Evolutionary conservation across 2,329 filamentous ascomycete genomes (phyloP).

Genomic region (Apiospora rasikravindrae): DNA sequence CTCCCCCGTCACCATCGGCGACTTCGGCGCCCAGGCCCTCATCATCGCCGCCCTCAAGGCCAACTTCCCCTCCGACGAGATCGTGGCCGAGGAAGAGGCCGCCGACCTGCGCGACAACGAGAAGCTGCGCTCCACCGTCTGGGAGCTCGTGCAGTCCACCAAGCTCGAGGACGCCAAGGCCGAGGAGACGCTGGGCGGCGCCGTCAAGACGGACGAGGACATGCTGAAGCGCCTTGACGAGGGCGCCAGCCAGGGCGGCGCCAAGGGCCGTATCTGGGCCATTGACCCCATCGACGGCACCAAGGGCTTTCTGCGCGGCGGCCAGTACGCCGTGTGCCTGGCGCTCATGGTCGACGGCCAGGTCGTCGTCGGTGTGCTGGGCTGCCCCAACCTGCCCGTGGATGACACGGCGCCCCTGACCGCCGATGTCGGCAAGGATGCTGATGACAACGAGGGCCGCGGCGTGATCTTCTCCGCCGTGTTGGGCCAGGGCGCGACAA

Average conservation of each 20-base stretch:
- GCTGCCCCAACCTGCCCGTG: slow-evolving; percentile 92
- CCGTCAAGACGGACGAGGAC: slow-evolving; percentile 67
- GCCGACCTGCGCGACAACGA: slow-evolving; percentile 75
- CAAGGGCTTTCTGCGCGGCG: slow-evolving; percentile 93
- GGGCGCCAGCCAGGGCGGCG: slow-evolving; percentile 73
- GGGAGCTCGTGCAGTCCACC: slow-evolving; percentile 78
- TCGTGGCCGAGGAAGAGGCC: slow-evolving; percentile 96
- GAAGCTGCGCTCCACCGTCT: slow-evolving; percentile 76
- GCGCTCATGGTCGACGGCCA: slow-evolving; percentile 91
- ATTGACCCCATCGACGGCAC: slow-evolving; percentile 98
- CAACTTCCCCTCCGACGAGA: slow-evolving; percentile 88
- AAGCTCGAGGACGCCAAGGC: slow-evolving; percentile 70
- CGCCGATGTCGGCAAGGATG: slow-evolving; percentile 74
- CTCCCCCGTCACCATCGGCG: slow-evolving; percentile 95
- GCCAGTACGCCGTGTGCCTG: slow-evolving; percentile 95
- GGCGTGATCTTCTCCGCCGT: slow-evolving; percentile 91
- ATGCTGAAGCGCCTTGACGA: slow-evolving; percentile 72
- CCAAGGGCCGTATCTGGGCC: slow-evolving; percentile 84
- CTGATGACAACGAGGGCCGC: slow-evolving; percentile 74
- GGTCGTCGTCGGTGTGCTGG: slow-evolving; percentile 92
- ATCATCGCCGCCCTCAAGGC: slow-evolving; percentile 90
- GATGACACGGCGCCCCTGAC: slow-evolving; percentile 77
- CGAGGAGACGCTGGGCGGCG: slow-evolving; percentile 72
- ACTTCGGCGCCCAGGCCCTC: slow-evolving; percentile 96
- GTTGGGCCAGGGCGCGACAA: slow-evolving; percentile 78